These are phyloP conservation scores for Pachysandra terminalis DNA, from an alignment of 164 flowering plant species.

Conservation along the genomic window DNA sequence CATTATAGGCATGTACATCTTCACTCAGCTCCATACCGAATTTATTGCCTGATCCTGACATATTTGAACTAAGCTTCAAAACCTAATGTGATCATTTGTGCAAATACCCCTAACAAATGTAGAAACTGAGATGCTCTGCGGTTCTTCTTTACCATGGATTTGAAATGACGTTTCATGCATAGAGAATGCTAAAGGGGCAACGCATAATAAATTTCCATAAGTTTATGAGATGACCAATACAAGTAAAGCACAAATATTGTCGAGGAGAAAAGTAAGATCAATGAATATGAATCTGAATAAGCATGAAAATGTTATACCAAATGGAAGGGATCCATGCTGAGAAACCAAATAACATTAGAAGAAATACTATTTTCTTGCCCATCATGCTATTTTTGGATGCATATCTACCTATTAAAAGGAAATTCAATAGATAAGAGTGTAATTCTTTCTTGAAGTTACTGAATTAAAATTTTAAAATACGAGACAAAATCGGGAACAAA, in stretches of 20 bases:
- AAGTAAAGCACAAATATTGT: too few species aligned
- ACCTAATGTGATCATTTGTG: background rate
- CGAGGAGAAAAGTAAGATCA: background rate
- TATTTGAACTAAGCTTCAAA: background rate
- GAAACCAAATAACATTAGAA: background rate
- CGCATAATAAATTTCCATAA: background rate
- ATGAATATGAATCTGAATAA: too few species aligned
- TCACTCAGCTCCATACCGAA: conserved; percentile 4
- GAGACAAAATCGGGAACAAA: too few species aligned
- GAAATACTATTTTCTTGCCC: too few species aligned
- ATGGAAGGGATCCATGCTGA: background rate
- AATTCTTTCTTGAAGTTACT: too few species aligned
- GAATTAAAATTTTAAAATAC: background rate
- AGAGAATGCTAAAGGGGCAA: background rate
- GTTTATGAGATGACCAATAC: background rate
- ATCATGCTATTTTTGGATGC: background rate
- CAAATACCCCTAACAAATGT: background rate
- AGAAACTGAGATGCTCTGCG: background rate
- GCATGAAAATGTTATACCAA: background rate
- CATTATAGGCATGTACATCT: background rate
- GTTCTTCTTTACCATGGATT: too few species aligned
- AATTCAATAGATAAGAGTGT: background rate
- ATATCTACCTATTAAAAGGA: too few species aligned
- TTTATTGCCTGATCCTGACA: conserved; percentile 17
- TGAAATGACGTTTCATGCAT: background rate